phyloP scores from a whole-genome alignment of 2,329 filamentous ascomycete species.

The Aspergillus glaucus region DNA sequence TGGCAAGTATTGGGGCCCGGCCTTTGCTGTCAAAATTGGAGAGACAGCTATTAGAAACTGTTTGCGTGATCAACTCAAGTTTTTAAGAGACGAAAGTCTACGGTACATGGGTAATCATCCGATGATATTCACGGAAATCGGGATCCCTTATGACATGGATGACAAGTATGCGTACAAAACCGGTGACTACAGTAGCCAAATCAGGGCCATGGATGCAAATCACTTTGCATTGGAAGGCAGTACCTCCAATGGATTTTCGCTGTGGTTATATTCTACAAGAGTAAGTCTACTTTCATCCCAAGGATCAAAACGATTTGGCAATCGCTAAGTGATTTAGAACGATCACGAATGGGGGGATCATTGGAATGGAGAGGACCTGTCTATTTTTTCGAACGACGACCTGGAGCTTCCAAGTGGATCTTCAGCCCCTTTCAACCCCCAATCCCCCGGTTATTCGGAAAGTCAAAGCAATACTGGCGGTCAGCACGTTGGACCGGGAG shows the following conservation, averaged over 20 bases:
- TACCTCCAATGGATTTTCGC: constrained; percentile 72
- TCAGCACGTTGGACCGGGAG: constrained; percentile 61
- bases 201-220: constrained; percentile 89
- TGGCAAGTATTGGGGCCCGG: constrained; percentile 79
- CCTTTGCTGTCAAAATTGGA: constrained; percentile 86
- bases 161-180: constrained; percentile 92
- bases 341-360: constrained; percentile 83
- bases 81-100: constrained; percentile 77
- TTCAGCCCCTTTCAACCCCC: constrained; percentile 27
- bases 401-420: constrained; percentile 47
- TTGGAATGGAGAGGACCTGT: constrained; percentile 97
- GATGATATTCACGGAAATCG: constrained; percentile 87
- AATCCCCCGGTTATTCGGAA: constrained; percentile 50
- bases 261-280: constrained; percentile 78
- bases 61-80: constrained; percentile 77
- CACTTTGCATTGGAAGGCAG: constrained; percentile 87
- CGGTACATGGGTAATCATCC: constrained; percentile 85
- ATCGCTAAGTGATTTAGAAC: constrained; percentile 50
- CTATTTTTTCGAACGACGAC: constrained; percentile 82
- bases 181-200: constrained; percentile 89
- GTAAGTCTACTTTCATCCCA: constrained; percentile 36
- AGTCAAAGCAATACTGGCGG: constrained; percentile 40
- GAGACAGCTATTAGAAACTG: constrained; percentile 93
- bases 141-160: constrained; percentile 98
- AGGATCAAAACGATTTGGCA: not conserved